Conservation (phyloP, 768 basidiomycete species). For the Rhizopogon vesiculosus region DNA sequence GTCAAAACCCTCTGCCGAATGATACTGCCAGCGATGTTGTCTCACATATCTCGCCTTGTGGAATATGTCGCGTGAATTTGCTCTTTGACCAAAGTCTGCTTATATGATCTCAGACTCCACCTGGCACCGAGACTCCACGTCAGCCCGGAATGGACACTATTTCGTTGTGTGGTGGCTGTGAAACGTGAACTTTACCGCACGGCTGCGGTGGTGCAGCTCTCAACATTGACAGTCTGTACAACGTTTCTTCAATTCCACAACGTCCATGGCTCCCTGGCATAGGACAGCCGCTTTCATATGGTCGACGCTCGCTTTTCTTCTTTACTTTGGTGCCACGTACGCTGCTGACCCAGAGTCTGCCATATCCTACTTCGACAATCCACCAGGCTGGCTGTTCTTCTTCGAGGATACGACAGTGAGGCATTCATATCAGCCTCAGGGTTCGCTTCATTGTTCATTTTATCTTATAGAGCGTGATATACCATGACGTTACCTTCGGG, state of each 20-base stretch:
- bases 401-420: conserved; percentile 89
- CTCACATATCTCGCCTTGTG: conserved; percentile 76
- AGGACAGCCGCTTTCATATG: conserved; percentile 22
- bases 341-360: conserved; percentile 46
- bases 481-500: conserved; percentile 69
- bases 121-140: no score
- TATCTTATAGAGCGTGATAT: conserved; percentile 56
- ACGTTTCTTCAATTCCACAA: neutral
- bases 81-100: conserved; percentile 27
- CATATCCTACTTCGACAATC: conserved; percentile 57
- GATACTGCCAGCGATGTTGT: conserved; percentile 55
- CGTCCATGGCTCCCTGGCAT: conserved; percentile 24
- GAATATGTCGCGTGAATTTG: conserved; percentile 91
- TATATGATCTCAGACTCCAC: no score
- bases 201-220: no score
- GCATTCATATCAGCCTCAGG: conserved; percentile 9
- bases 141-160: no score
- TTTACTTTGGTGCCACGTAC: conserved; percentile 14
- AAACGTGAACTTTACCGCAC: no score
- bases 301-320: conserved; percentile 19
- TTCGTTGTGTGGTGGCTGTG: no score
- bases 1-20: neutral
- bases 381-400: conserved; percentile 79
- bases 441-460: neutral
- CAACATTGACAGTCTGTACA: neutral